Base-by-base conservation (phyloP, 257 asterid species). In the Anisodus tanguticus region DNA sequence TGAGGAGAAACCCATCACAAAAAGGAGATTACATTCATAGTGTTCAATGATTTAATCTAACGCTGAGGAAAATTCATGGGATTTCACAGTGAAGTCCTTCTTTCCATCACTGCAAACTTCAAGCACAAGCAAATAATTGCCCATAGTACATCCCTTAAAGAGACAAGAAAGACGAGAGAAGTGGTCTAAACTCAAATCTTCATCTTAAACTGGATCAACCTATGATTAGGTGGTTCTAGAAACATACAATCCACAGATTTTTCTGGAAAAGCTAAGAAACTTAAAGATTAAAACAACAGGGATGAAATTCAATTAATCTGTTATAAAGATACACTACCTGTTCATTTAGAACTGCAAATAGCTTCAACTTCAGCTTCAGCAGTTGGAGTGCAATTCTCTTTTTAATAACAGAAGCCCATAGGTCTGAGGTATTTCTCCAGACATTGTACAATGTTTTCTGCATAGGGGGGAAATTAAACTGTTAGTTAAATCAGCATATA, bases 381-480 rank as follows among this genome's bases (percentile, higher is more conserved):
- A 89, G 94, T 89, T 90, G 94, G 86, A 96, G 92, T 54, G 86
- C 89, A 84, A 84, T 89, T 89, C 94, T 90, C 86, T 90, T 93
- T 89, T 89, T 85, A 77, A 89, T 84, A 80, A 94, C 87, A 64
- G 90, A 88, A 72, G 87, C 87, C 93, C 90, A 83, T 83, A 93
- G 88, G 86, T 88, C 81, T 53, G 88, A 87, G 68, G 88, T 90
- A 83, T 85, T 86, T 85, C 89, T 87, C 94, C 97, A 86, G 39
- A 90, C 95, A 81, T 86, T 90, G 89, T 87, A 91, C 86, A 94
- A 60, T 81, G 84, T 91, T 88, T 80, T 90, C 99, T 97, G 98
- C 92, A 88, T 82, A 53, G 15, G 16, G 19, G 15, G 16, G 31
- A 13, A 31, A 12, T 31, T 26, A 37, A 77, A 77, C 49, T 31